Evolutionary conservation across 2,329 filamentous ascomycete genomes (phyloP).

Genomic region (Daldinia sp.): DNA sequence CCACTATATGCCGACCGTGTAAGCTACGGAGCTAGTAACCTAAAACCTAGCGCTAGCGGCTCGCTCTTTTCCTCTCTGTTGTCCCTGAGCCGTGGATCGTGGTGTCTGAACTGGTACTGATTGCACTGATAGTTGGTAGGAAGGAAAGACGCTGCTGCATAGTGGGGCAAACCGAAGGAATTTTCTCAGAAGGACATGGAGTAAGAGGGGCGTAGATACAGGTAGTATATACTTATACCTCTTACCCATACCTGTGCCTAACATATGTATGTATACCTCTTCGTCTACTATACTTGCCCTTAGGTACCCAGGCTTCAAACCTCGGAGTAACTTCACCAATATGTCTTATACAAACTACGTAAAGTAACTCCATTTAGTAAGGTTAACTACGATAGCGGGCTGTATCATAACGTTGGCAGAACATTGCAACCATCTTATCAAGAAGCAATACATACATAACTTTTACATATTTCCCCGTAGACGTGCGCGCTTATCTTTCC

Average conservation of each 20-base stretch:
- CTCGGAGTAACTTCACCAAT: slow-evolving; percentile 40
- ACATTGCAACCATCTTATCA: slow-evolving; percentile 8
- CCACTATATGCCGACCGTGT: slow-evolving; percentile 35
- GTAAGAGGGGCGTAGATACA: slow-evolving; percentile 25
- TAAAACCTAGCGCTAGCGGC: slow-evolving; percentile 9
- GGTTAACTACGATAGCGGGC: not conserved
- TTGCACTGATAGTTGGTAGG: slow-evolving; percentile 11
- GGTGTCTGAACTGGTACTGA: slow-evolving; percentile 7
- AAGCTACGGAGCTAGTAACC: slow-evolving; percentile 18
- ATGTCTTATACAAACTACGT: slow-evolving; percentile 18
- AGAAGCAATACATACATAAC: not conserved
- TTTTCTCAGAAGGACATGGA: slow-evolving; percentile 37
- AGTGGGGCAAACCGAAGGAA: slow-evolving; percentile 34
- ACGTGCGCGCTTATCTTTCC: slow-evolving; percentile 8
- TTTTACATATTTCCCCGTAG: slow-evolving; percentile 4
- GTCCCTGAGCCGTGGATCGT: slow-evolving; percentile 34
- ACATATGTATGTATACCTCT: not conserved
- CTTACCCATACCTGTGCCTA: too few species aligned
- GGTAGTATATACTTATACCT: too few species aligned
- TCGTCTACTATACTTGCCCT: not conserved
- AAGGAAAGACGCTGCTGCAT: slow-evolving; percentile 5
- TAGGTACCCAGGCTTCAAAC: not conserved
- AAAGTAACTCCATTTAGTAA: slow-evolving; percentile 41
- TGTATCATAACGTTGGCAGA: not conserved
- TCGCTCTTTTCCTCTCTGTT: slow-evolving; percentile 7